These are phyloP conservation scores for Elongisporangium anandrum DNA, from an alignment of 352 stramenopile species.

Conservation along the genomic window DNA sequence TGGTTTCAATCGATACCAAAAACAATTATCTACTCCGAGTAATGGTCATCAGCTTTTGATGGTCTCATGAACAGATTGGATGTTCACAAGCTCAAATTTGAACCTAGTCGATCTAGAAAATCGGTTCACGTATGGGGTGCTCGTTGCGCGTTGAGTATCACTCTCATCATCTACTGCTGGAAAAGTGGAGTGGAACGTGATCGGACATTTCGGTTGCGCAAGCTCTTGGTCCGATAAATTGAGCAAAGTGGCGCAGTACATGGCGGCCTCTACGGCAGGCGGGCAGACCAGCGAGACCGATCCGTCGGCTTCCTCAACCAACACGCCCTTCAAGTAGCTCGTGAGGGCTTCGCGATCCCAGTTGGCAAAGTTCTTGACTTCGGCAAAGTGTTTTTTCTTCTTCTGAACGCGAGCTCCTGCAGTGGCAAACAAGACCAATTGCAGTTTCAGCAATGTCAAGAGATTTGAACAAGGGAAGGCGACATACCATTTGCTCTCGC, in stretches of 20 bases:
- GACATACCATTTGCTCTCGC: conserved; percentile 11
- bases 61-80: too few relatives aligned
- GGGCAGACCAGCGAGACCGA: conserved; percentile 22
- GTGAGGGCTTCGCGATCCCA: conserved; percentile 36
- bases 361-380: conserved; percentile 28
- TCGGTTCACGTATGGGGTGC: too few relatives aligned
- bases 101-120: too few relatives aligned
- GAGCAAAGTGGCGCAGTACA: conserved; percentile 23
- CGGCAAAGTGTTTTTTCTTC: conserved; percentile 21
- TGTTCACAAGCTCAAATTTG: too few relatives aligned
- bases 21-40: too few relatives aligned
- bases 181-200: conserved; percentile 31
- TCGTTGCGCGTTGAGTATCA: too few relatives aligned
- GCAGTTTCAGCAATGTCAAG: not conserved
- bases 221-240: conserved; percentile 25
- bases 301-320: conserved; percentile 24
- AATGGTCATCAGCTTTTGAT: too few relatives aligned
- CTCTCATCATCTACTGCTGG: too few relatives aligned
- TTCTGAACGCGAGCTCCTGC: conserved; percentile 16
- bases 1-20: too few relatives aligned
- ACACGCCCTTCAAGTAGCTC: conserved; percentile 26
- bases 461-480: not conserved
- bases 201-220: conserved; percentile 14
- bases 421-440: not conserved
- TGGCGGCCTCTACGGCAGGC: conserved; percentile 30